Percentiles rank a stretch among this genome's conserved stretches.
These are phyloP conservation scores for Daedaleopsis sinensis DNA, from an alignment of 768 basidiomycete genomes.

Conservation along the genomic window DNA sequence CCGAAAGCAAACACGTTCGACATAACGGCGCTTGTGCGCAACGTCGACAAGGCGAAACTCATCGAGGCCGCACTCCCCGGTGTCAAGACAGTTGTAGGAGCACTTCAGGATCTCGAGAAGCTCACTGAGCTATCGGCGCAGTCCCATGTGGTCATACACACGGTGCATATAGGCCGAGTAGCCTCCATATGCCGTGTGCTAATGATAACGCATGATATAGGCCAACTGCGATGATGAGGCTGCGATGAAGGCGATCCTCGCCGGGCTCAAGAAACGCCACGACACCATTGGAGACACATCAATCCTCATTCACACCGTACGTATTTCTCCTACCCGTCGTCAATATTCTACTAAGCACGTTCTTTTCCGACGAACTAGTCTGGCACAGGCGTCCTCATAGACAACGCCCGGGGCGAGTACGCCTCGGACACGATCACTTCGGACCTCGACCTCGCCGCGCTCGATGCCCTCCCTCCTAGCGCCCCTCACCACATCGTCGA, in stretches of 20 bases:
- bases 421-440: slow-evolving; percentile 36
- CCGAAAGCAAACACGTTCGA: slow-evolving; percentile 42
- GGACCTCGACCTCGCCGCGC: neutral
- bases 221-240: slow-evolving; percentile 49
- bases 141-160: slow-evolving; percentile 39
- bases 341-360: too few species aligned
- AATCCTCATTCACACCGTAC: slow-evolving; percentile 62
- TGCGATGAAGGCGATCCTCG: slow-evolving; percentile 49
- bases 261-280: slow-evolving; percentile 51
- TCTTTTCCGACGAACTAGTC: neutral
- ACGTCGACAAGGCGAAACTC: slow-evolving; percentile 36
- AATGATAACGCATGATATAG: slow-evolving; percentile 25
- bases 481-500: slow-evolving; percentile 56
- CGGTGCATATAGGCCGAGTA: slow-evolving; percentile 6
- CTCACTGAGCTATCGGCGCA: slow-evolving; percentile 41
- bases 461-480: slow-evolving; percentile 40
- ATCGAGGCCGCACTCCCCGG: slow-evolving; percentile 13
- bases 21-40: slow-evolving; percentile 49
- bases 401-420: slow-evolving; percentile 46
- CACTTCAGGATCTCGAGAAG: slow-evolving; percentile 36
- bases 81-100: slow-evolving; percentile 21
- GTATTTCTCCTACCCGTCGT: too few species aligned
- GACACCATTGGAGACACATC: slow-evolving; percentile 44
- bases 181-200: neutral
- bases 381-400: slow-evolving; percentile 44